Percentiles rank a stretch among this genome's conserved stretches.
These are phyloP conservation scores for Exophiala sp. DNA, from an alignment of 2,329 filamentous ascomycete species.

Conservation along the genomic window DNA sequence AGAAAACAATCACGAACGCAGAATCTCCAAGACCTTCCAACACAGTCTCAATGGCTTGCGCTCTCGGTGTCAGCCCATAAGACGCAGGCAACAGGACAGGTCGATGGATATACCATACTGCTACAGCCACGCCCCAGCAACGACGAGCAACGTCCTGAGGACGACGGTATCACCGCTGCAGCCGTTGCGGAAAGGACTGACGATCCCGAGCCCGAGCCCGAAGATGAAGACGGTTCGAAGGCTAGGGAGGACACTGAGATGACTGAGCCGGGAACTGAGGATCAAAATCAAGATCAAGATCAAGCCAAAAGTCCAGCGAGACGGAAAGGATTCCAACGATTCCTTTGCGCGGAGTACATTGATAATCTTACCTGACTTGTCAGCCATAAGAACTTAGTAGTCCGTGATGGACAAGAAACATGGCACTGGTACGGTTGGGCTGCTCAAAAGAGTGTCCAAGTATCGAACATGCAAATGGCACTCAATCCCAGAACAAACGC, in stretches of 20 bases:
- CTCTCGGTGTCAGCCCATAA: slow-evolving; percentile 23
- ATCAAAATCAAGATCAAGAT: neutral
- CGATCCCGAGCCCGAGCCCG: neutral
- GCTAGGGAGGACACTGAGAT: neutral
- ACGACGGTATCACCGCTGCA: neutral
- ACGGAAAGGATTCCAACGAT: slow-evolving; percentile 13
- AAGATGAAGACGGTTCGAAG: neutral
- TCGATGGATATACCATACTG: slow-evolving; percentile 26
- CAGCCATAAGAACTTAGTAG: too few species aligned
- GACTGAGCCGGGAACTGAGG: neutral
- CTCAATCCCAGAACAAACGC: neutral
- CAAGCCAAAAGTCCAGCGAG: neutral
- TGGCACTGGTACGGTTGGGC: too few species aligned
- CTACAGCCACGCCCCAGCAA: slow-evolving; percentile 9
- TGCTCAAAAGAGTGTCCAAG: too few species aligned
- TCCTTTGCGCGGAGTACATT: slow-evolving; percentile 20
- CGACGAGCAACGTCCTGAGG: neutral
- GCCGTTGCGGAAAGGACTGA: neutral
- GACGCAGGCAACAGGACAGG: slow-evolving; percentile 15
- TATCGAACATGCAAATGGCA: too few species aligned
- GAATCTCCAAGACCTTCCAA: slow-evolving; percentile 1
- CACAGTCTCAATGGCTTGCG: slow-evolving; percentile 19
- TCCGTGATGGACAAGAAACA: too few species aligned
- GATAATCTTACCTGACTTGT: slow-evolving; percentile 6
- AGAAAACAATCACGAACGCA: slow-evolving; percentile 16